Percentiles rank a stretch among this genome's conserved stretches.
phyloP scores from a whole-genome alignment of 1,284 basidiomycete genomes.

The Irpex sp. region DNA sequence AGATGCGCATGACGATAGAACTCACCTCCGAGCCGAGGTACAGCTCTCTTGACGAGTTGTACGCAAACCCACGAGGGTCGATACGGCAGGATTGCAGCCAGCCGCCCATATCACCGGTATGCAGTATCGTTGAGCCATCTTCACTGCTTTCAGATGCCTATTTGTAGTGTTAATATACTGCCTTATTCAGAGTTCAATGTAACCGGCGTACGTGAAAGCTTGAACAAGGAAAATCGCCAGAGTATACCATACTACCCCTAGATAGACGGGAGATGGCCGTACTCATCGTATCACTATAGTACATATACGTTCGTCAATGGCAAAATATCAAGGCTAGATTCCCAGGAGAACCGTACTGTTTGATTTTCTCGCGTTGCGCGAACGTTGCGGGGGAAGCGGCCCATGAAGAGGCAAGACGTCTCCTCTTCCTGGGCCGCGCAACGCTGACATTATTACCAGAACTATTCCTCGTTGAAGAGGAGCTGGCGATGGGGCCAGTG shows the following conservation, averaged over 20 bases:
- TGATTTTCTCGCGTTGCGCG: not conserved
- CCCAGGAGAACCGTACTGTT: not conserved
- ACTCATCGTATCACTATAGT: not conserved
- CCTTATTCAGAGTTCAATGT: not conserved
- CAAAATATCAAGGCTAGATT: too few relatives aligned
- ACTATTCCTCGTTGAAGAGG: not conserved
- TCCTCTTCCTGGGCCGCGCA: not conserved
- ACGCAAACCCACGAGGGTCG: constrained; percentile 5
- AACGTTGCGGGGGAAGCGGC: not conserved
- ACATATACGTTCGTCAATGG: too few relatives aligned
- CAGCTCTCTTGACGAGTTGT: constrained; percentile 14
- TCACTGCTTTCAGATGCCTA: not conserved
- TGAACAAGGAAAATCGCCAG: not conserved
- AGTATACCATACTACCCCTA: not conserved
- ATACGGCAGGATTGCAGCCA: constrained; percentile 20
- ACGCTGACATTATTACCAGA: not conserved
- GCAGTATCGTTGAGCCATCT: not conserved
- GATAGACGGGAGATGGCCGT: not conserved
- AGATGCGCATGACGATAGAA: not conserved
- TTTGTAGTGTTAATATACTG: not conserved
- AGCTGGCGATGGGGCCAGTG: not conserved
- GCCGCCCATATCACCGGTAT: constrained; percentile 18
- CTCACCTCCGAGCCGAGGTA: constrained; percentile 19
- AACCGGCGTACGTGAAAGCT: not conserved
- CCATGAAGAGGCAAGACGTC: not conserved